Conservation (phyloP, 805 yeast genomes). For the Wickerhamomyces ciferrii region DNA sequence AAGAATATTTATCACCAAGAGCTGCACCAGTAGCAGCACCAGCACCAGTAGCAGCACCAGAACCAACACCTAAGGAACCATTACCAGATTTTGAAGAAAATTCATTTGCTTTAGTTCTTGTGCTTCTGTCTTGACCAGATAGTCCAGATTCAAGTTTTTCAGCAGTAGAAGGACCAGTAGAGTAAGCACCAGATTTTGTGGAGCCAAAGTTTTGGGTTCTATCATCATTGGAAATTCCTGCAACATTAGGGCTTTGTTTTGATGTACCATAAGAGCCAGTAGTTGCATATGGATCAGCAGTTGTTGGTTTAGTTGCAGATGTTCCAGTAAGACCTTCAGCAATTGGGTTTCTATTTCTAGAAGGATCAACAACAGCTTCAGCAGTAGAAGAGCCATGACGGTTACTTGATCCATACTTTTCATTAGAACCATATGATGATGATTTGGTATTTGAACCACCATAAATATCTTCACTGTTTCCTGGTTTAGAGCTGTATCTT, state of each 20-base stretch:
- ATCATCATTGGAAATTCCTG: neutral
- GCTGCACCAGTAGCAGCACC: neutral
- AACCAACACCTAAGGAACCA: neutral
- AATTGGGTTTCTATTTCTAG: conserved; percentile 12
- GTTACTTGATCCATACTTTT: neutral
- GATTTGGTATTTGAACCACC: neutral
- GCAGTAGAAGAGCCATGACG: neutral
- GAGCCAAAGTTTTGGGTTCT: neutral
- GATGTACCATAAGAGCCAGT: neutral
- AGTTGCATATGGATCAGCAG: neutral
- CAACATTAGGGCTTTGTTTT: neutral
- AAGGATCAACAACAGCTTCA: conserved; percentile 5
- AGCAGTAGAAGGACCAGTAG: neutral
- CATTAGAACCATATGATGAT: neutral
- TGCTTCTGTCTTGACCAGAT: neutral
- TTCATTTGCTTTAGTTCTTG: neutral
- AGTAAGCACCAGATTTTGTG: neutral
- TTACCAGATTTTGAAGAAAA: neutral
- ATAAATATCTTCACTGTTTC: neutral
- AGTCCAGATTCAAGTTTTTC: neutral
- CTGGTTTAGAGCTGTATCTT: neutral
- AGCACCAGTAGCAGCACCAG: neutral
- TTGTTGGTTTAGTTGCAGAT: neutral
- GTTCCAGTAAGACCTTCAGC: conserved; percentile 5
- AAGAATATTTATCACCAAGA: neutral